Conservation (phyloP, 148 eudicot species). For the Chenopodium berlandieri region DNA sequence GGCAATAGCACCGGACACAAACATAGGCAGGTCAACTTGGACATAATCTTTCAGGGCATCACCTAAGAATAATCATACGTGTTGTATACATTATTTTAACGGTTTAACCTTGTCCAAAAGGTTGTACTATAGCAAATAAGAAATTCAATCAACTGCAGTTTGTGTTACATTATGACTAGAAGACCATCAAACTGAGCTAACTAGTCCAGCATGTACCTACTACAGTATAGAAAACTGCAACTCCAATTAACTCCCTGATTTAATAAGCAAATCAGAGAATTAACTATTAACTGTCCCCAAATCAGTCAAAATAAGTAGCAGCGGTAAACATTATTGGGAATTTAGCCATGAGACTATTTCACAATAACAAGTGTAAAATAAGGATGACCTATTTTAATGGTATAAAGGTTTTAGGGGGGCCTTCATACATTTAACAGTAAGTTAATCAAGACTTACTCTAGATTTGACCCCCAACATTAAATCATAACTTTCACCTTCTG, state of each 20-base stretch:
- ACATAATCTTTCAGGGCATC: not conserved
- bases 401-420: not conserved
- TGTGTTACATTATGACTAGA: not conserved
- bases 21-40: not conserved
- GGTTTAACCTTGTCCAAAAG: not conserved
- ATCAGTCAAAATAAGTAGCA: not conserved
- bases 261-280: not conserved
- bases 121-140: not conserved
- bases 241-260: not conserved
- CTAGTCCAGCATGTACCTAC: not conserved
- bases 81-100: too few relatives aligned
- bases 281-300: not conserved
- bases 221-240: not conserved
- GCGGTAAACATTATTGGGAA: not conserved
- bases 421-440: not conserved
- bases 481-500: not conserved
- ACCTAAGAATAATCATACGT: too few relatives aligned
- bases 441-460: not conserved
- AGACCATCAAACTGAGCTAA: not conserved
- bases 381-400: not conserved
- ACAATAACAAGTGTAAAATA: not conserved
- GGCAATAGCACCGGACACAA: not conserved
- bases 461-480: not conserved
- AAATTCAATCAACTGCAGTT: not conserved
- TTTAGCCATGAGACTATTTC: not conserved